Evolutionary conservation across 352 stramenopile genomes (phyloP).

Genomic region (Phytophthora aleatoria): DNA sequence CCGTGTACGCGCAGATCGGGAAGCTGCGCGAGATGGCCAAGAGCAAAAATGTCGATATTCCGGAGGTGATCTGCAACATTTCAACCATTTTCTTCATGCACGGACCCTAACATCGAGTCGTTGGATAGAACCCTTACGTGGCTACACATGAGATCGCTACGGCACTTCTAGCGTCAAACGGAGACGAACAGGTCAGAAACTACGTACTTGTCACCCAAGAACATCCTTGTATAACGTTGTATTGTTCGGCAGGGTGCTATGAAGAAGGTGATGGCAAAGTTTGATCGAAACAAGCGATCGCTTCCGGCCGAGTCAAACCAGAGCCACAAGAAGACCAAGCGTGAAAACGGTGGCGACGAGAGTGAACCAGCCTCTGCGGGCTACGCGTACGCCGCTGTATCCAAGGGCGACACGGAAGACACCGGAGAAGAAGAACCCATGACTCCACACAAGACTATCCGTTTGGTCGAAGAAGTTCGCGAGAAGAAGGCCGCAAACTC

Average conservation of each 20-base stretch:
- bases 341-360: constrained; percentile 18
- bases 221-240: not conserved
- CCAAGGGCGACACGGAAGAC: constrained; percentile 14
- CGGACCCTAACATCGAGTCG: not conserved
- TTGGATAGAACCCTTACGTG: constrained; percentile 25
- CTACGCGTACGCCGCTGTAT: constrained; percentile 8
- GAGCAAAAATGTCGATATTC: constrained; percentile 27
- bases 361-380: constrained; percentile 1
- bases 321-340: constrained; percentile 33
- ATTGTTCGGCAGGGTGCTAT: constrained; percentile 27
- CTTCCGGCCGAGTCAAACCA: constrained; percentile 12
- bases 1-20: constrained; percentile 31
- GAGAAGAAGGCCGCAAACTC: constrained; percentile 44
- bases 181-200: constrained; percentile 32
- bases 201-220: not conserved
- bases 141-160: constrained; percentile 31
- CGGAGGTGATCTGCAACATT: constrained; percentile 19
- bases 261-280: constrained; percentile 34
- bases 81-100: not conserved
- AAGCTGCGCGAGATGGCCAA: constrained; percentile 27
- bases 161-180: constrained; percentile 31
- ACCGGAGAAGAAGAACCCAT: constrained; percentile 35
- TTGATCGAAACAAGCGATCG: constrained; percentile 29
- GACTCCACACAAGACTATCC: constrained; percentile 60
- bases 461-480: constrained; percentile 59